Percentiles rank a stretch among this genome's conserved stretches.
These are phyloP conservation scores for Phytophthora megakarya DNA, from an alignment of 352 stramenopile genomes.

Conservation along the genomic window DNA sequence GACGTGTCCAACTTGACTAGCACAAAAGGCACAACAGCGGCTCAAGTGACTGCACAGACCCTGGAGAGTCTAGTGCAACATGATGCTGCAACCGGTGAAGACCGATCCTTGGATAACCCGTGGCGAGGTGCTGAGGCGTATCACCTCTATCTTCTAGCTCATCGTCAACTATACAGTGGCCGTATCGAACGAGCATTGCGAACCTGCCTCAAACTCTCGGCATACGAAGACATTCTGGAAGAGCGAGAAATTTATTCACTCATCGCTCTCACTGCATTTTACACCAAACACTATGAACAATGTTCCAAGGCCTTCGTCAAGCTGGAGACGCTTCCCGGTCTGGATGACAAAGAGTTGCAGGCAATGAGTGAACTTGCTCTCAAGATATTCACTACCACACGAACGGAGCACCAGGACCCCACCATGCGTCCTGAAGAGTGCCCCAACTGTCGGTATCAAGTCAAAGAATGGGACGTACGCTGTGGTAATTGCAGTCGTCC, in stretches of 20 bases:
- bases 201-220: constrained; percentile 86
- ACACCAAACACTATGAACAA: constrained; percentile 91
- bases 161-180: constrained; percentile 91
- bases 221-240: constrained; percentile 93
- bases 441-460: constrained; percentile 74
- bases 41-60: constrained; percentile 89
- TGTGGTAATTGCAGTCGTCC: constrained; percentile 79
- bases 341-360: constrained; percentile 63
- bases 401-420: constrained; percentile 69
- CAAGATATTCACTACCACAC: constrained; percentile 86
- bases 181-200: constrained; percentile 83
- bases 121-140: constrained; percentile 94
- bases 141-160: constrained; percentile 93
- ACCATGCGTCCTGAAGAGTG: constrained; percentile 81
- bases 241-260: constrained; percentile 93
- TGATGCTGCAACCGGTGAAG: constrained; percentile 81
- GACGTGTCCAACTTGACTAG: constrained; percentile 64
- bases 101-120: constrained; percentile 89
- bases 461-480: constrained; percentile 87
- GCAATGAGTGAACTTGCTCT: constrained; percentile 75
- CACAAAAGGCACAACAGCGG: constrained; percentile 71
- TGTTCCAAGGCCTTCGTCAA: constrained; percentile 93
- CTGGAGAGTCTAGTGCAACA: constrained; percentile 92
- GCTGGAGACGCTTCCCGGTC: constrained; percentile 82
- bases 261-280: constrained; percentile 91